Conservation (phyloP, 2,329 filamentous ascomycete species). For the Apiospora hydei region DNA sequence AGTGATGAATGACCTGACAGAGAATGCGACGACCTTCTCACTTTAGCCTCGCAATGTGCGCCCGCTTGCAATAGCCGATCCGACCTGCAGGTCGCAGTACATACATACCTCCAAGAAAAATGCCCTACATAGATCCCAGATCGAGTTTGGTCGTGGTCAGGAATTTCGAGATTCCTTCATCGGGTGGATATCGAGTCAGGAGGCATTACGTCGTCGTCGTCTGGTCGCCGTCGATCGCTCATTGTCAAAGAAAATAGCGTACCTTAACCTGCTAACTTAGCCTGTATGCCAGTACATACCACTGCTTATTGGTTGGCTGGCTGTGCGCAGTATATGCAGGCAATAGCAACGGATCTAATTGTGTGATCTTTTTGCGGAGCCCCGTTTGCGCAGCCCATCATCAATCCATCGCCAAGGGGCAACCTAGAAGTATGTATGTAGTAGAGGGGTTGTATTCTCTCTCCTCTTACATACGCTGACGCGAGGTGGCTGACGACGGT, state of each 20-base stretch:
- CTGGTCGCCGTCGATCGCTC: neutral
- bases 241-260: neutral
- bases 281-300: too few species aligned
- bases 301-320: neutral
- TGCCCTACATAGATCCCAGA: neutral
- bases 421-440: neutral
- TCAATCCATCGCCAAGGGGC: neutral
- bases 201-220: neutral
- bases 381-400: slow-evolving; percentile 9
- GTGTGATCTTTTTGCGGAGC: neutral
- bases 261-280: too few species aligned
- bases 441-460: neutral
- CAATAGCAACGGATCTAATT: neutral
- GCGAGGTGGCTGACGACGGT: slow-evolving; percentile 5
- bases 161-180: neutral
- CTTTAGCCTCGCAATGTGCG: neutral
- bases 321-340: neutral
- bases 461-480: neutral
- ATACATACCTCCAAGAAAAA: neutral
- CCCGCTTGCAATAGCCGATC: neutral
- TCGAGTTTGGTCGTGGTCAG: neutral
- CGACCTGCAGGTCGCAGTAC: neutral
- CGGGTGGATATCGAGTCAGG: slow-evolving; percentile 1
- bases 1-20: neutral
- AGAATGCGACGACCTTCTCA: neutral